Base-by-base conservation (phyloP, 352 stramenopile genomes). In the Phytopythium cucurbitacearum region DNA sequence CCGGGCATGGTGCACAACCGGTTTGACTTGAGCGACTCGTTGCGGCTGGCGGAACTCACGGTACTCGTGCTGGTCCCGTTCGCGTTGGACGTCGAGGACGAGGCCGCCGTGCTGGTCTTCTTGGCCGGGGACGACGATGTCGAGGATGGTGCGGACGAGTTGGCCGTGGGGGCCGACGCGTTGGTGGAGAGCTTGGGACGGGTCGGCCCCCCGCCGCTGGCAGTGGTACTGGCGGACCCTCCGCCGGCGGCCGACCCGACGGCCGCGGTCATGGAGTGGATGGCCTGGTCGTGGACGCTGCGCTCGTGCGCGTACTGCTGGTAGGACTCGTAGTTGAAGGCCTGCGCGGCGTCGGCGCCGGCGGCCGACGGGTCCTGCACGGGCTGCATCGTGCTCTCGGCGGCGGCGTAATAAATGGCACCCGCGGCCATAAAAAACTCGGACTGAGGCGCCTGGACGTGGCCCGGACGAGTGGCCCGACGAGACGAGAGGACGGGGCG, bases 1-100 rank as follows among this genome's bases (percentile, higher is more conserved):
- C 77, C 76, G 0, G 84, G 81, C 67, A 91, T 88, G 35, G 78
- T 92, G 62, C 84, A 94, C 11, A 90, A 69, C 6, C 83, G 80
- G 53, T 87, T 87, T 33, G 77, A 85, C 74, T 91, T 91, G 59
- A 91, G 76, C 44, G 73, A 62, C 36, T 91, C 80, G 13, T 76
- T 75, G 39, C 76, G 77, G 9, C 32, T 12, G 16, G 16, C 41
- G 6, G 40, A 43, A 12, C 5, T 54, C 51, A n/a, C 53, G 43
- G 5, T 69, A 48, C 15, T 48, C 33, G 15, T 59, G 51, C 16
- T 50, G 45, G 36, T 57, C 48, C 34, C 54, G 42, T 71, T 45
- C 21, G 54, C 63, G 36, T 57, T 43, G 2, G 21, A 38, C 11
- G 61, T 56, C 11, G 63, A 60, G 16, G 43, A 13, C 45, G 21